These are phyloP conservation scores for Acorus calamus DNA, from an alignment of 106 monocot species.

Conservation along the genomic window DNA sequence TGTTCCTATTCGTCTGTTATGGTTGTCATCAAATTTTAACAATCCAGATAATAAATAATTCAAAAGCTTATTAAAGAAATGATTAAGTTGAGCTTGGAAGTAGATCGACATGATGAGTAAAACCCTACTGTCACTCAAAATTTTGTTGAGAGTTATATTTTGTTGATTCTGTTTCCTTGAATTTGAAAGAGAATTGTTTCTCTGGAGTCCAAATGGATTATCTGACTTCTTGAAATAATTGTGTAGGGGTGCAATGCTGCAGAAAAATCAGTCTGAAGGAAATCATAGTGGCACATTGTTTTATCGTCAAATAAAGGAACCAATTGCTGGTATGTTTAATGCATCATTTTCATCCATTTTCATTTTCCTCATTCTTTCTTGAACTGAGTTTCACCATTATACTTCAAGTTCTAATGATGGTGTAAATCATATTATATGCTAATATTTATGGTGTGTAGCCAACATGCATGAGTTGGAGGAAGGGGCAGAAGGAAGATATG, in stretches of 20 bases:
- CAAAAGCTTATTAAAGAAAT: too few species aligned
- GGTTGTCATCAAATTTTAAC: too few species aligned
- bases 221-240: too few species aligned
- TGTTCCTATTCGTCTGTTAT: too few species aligned
- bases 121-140: too few species aligned
- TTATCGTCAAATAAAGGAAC: constrained; percentile 31
- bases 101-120: too few species aligned
- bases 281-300: constrained; percentile 48
- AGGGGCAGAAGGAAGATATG: constrained; percentile 44
- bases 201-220: too few species aligned
- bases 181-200: not conserved
- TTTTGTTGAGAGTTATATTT: too few species aligned
- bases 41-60: too few species aligned
- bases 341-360: not conserved
- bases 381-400: not conserved
- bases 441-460: constrained; percentile 16
- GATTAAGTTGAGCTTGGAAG: too few species aligned
- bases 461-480: constrained; percentile 25
- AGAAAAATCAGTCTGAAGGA: constrained; percentile 24
- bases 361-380: not conserved
- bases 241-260: constrained; percentile 26
- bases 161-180: not conserved
- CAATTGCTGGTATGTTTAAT: constrained; percentile 19
- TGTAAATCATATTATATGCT: not conserved
- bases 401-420: not conserved